Evolutionary conservation across 1,139 yeast species (phyloP).

Genomic region (Yamadazyma diddensiae): DNA sequence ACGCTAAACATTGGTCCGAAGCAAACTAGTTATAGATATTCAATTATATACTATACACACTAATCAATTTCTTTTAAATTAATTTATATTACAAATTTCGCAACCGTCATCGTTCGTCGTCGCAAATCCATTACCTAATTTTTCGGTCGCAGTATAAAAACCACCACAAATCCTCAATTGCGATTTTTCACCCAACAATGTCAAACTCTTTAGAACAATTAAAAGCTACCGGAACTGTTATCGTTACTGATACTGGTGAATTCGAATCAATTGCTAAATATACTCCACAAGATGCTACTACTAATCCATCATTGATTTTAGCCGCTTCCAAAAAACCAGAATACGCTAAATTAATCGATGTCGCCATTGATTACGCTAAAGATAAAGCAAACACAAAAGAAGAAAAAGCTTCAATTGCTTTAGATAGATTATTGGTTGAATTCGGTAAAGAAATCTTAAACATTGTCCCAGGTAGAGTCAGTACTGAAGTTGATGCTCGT

Average conservation of each 20-base stretch:
- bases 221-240: conserved; percentile 92
- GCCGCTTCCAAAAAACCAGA: conserved; percentile 93
- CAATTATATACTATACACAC: no score
- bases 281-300: conserved; percentile 99
- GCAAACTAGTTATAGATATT: no score
- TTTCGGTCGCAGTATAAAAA: conserved; percentile 5
- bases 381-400: conserved; percentile 48
- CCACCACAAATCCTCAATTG: conserved; percentile 1
- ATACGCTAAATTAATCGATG: conserved; percentile 85
- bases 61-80: no score
- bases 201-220: conserved; percentile 84
- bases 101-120: neutral
- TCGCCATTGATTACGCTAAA: conserved; percentile 87
- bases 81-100: no score
- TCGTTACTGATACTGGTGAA: conserved; percentile 99
- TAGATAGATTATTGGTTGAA: conserved; percentile 90
- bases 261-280: conserved; percentile 96
- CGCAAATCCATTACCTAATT: neutral
- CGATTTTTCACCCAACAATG: conserved; percentile 15
- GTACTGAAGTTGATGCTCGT: conserved; percentile 98
- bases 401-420: conserved; percentile 65
- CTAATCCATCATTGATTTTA: conserved; percentile 95
- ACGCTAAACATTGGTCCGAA: no score
- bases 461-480: conserved; percentile 98
- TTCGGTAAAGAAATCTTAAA: conserved; percentile 91